Percentiles rank a stretch among this genome's conserved stretches.
These are phyloP conservation scores for Bretschneidera sinensis DNA, from an alignment of 345 rosid genomes.

Conservation along the genomic window DNA sequence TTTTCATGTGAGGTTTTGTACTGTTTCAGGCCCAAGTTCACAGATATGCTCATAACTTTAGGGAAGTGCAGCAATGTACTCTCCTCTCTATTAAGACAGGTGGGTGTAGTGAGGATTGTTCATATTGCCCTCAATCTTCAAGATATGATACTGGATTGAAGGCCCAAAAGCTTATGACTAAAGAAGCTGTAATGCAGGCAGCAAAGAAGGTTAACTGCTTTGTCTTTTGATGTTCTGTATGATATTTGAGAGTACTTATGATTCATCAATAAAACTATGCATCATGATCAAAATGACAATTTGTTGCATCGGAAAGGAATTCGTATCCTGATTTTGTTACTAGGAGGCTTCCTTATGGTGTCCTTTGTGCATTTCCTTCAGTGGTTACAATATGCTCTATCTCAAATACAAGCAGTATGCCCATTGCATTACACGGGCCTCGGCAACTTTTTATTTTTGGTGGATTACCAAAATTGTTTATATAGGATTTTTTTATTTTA, in stretches of 20 bases:
- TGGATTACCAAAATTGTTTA: no score
- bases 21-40: conserved; percentile 85
- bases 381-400: background rate
- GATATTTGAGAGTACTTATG: background rate
- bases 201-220: conserved; percentile 58
- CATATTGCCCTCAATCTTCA: conserved; percentile 97
- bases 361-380: background rate
- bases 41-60: conserved; percentile 86
- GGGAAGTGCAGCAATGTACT: conserved; percentile 99
- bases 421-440: background rate
- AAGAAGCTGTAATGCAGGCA: conserved; percentile 66
- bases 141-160: conserved; percentile 78
- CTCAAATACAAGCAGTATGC: background rate
- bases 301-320: background rate
- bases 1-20: conserved; percentile 8
- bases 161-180: conserved; percentile 77
- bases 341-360: background rate
- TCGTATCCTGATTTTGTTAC: no score
- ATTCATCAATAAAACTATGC: no score
- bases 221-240: background rate
- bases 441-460: no score
- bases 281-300: background rate
- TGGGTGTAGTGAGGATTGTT: conserved; percentile 97
- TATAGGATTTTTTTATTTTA: no score
- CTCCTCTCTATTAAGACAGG: conserved; percentile 97